Evolutionary conservation across 306 rosid species (phyloP), one percentile per base, ranked within the genome.

Genomic region (Bauhinia variegata): DNA sequence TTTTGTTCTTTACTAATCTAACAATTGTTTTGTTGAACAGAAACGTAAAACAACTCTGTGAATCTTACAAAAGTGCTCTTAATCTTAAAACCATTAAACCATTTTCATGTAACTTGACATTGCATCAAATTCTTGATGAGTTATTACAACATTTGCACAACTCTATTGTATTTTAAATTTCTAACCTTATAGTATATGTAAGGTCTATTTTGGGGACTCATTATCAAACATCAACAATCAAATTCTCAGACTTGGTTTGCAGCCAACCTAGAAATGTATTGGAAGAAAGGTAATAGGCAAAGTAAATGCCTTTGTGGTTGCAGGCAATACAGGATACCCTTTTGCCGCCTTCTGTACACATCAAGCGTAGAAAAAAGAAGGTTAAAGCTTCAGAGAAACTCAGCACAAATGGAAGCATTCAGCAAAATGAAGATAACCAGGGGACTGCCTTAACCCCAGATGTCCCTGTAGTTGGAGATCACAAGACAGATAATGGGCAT

Each of bases 261-360:
- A 53, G 43, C 46, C 32, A 28, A 43, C 38, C 65, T 34, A 58
- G 65, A 54, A 72, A 57, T 57, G 51, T 7, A 36, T 66, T 65
- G 41, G 18, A 67, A 34, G 50, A 66, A 67, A 48, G 49, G 17
- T 18, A 33, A 64, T 9, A 37, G 23, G 2, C 28, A 23, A 57
- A 34, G 44, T 33, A 60, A 18, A 39, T 13, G 43, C 31, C 14
- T 55, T 47, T 30, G 36, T 65, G 67, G 51, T 81, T 84, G 77
- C 89, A 93, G 99, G 91, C 83, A 54, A 86, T 89, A 75, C 99
- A 93, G 54, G 87, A 84, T 41, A 72, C 75, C 70, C 83, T 93
- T 44, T 86, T 90, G 70, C 99, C 97, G 0, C 90, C 96, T 58
- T 75, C 99, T 18, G 73, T 85, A 49, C 96, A 85, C 83, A 84